A percentile compares a stretch with the other conserved stretches of the same genome.
These are phyloP conservation scores for Solanum chiquidenum DNA, from an alignment of 257 asterid species.

Conservation along the genomic window DNA sequence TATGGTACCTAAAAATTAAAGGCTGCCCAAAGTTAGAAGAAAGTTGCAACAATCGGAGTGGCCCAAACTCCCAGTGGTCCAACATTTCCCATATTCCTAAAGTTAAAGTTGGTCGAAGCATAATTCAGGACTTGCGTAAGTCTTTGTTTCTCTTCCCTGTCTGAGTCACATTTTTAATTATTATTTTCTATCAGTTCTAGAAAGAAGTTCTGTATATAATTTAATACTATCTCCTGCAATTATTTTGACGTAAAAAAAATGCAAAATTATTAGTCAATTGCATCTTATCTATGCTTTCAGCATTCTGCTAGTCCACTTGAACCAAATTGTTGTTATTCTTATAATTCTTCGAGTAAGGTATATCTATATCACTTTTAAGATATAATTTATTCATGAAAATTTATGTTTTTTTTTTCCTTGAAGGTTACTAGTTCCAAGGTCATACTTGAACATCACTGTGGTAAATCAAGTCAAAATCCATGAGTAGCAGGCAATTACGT, in stretches of 20 bases:
- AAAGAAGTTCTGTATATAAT: no score
- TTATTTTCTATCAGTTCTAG: background rate
- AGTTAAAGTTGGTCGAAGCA: no score
- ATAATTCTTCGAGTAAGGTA: background rate
- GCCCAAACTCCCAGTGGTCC: background rate
- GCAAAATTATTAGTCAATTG: no score
- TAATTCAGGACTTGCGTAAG: background rate
- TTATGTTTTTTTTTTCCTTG: background rate
- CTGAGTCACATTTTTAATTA: no score
- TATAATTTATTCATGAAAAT: background rate
- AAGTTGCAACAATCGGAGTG: background rate
- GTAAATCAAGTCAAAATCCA: background rate
- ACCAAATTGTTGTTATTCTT: no score
- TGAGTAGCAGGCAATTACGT: background rate
- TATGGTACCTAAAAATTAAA: accelerated
- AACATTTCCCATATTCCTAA: background rate
- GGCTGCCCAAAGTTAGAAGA: background rate
- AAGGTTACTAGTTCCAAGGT: background rate
- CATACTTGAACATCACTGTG: background rate
- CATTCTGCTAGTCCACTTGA: no score
- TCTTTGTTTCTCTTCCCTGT: background rate
- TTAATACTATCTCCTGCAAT: no score
- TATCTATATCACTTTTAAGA: background rate
- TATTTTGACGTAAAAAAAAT: no score
- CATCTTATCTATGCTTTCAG: no score